Evolutionary conservation across 768 basidiomycete species (phyloP).

Genomic region (Amanita thiersii): DNA sequence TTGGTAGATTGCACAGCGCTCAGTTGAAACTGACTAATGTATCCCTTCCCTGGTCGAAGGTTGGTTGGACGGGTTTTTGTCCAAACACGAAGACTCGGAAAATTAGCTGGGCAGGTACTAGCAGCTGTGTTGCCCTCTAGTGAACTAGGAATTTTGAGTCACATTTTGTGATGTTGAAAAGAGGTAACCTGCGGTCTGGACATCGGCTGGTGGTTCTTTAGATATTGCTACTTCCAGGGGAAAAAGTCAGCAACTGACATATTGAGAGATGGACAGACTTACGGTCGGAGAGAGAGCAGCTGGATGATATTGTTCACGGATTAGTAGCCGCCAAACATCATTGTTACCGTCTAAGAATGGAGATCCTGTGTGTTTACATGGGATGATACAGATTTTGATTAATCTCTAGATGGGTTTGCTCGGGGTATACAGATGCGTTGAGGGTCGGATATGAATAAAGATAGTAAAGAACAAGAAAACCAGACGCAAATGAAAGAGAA

Average conservation of each 20-base stretch:
- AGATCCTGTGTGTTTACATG: no score
- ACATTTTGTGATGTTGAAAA: conserved; percentile 40
- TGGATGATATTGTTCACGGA: no score
- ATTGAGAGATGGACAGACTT: no score
- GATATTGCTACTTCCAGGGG: conserved; percentile 84
- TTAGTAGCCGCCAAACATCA: no score
- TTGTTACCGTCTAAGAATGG: no score
- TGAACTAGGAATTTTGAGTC: conserved; percentile 13
- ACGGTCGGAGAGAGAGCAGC: no score
- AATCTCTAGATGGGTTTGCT: no score
- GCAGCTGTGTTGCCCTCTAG: conserved; percentile 11
- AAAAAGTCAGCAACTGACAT: no score
- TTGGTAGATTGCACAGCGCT: conserved; percentile 90
- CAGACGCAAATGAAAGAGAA: neutral
- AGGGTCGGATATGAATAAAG: no score
- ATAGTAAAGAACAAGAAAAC: neutral
- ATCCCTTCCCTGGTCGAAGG: conserved; percentile 79
- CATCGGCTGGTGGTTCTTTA: conserved; percentile 74
- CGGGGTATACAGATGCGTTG: no score
- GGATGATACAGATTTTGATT: no score
- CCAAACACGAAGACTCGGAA: conserved; percentile 92
- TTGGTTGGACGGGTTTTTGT: conserved; percentile 78
- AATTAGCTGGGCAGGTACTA: conserved; percentile 16
- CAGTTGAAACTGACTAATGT: conserved; percentile 86
- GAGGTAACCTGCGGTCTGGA: conserved; percentile 71